Conservation (phyloP, 768 basidiomycete genomes). For the Pleurotus cornucopiae region DNA sequence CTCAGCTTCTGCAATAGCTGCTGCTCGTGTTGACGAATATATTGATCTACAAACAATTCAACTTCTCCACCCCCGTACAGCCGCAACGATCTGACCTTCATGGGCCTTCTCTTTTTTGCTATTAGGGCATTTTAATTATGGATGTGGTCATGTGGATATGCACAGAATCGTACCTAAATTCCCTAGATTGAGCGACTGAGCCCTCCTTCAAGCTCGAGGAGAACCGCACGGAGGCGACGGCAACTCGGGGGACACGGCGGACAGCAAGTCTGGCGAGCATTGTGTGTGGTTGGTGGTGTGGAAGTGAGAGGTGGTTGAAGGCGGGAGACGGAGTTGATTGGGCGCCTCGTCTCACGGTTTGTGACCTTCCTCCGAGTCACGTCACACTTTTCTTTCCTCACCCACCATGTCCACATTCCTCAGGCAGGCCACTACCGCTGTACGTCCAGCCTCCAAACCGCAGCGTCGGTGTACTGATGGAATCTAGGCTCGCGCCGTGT, state of each 20-base stretch:
- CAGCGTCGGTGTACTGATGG: neutral
- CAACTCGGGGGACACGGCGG: constrained; percentile 37
- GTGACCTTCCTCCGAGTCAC: constrained; percentile 32
- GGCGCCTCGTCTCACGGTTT: constrained; percentile 15
- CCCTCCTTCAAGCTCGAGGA: constrained; percentile 45
- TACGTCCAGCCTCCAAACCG: constrained; percentile 24
- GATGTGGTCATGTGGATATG: constrained; percentile 14
- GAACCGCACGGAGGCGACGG: constrained; percentile 31
- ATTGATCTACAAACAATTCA: constrained; percentile 46
- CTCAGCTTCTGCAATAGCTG: constrained; percentile 57
- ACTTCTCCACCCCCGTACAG: constrained; percentile 5
- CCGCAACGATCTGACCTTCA: constrained; percentile 30
- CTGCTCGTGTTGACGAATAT: constrained; percentile 52
- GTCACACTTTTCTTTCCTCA: constrained; percentile 38
- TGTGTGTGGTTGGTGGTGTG: constrained; percentile 18
- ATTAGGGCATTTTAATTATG: constrained; percentile 18
- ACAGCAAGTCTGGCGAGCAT: constrained; percentile 41
- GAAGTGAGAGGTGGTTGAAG: constrained; percentile 8
- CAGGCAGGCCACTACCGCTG: constrained; percentile 51
- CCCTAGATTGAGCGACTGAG: constrained; percentile 56
- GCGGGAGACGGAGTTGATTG: constrained; percentile 19
- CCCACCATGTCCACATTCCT: constrained; percentile 67
- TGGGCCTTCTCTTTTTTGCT: constrained; percentile 76
- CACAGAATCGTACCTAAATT: constrained; percentile 49
- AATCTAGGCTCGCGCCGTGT: constrained; percentile 47